Conservation (phyloP, 2,329 filamentous ascomycete genomes). For the Cladosporium halotolerans region DNA sequence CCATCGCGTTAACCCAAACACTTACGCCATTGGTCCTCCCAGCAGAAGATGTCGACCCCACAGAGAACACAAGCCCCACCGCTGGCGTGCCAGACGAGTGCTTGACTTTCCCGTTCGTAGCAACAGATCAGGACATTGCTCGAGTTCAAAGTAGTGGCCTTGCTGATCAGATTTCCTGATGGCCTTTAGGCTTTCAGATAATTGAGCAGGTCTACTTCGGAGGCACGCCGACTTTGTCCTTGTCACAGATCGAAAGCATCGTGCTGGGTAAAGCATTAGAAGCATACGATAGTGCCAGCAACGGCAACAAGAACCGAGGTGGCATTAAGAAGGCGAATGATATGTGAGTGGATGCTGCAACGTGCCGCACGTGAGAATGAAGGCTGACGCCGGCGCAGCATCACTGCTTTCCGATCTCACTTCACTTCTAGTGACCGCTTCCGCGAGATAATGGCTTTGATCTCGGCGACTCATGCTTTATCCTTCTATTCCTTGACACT, state of each 20-base stretch:
- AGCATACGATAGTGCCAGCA: constrained; percentile 75
- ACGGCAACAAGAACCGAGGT: constrained; percentile 69
- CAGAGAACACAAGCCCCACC: constrained; percentile 2
- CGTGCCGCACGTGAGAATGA: not conserved
- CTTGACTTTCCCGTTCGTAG: constrained; percentile 7
- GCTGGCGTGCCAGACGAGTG: constrained; percentile 4
- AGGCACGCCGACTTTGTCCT: constrained; percentile 37
- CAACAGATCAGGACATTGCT: constrained; percentile 2
- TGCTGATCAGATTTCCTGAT: constrained; percentile 46
- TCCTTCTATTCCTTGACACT: constrained; percentile 71
- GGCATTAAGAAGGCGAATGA: constrained; percentile 72
- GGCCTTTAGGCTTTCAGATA: constrained; percentile 59
- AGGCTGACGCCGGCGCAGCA: constrained; percentile 38
- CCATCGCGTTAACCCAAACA: not conserved
- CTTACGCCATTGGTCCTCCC: constrained; percentile 3
- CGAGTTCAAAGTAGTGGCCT: constrained; percentile 13
- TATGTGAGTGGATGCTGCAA: constrained; percentile 48
- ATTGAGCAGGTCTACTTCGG: constrained; percentile 49
- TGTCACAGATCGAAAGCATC: constrained; percentile 42
- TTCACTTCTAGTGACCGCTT: constrained; percentile 49
- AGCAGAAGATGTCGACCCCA: constrained; percentile 19
- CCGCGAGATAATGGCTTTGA: constrained; percentile 55
- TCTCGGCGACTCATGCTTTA: constrained; percentile 67
- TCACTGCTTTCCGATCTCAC: constrained; percentile 57
- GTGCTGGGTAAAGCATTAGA: constrained; percentile 59